Base-by-base conservation (phyloP, 768 basidiomycete genomes). In the Auriculariales sp. region DNA sequence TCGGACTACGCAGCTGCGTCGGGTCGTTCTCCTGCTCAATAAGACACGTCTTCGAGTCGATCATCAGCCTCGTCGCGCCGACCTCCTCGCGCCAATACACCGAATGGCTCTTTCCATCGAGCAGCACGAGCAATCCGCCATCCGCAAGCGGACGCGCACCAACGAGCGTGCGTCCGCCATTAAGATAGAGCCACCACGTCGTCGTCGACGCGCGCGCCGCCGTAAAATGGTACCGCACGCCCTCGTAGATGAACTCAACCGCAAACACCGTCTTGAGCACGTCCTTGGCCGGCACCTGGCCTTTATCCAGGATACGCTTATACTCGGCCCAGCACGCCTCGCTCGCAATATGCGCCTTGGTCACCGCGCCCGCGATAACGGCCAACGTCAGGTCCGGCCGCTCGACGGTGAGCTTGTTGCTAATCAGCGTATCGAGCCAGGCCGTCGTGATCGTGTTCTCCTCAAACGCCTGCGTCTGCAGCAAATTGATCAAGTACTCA, bases 11-110 rank as follows among this genome's bases (percentile, higher is more conserved):
- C 42, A 98, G 72, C 64, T 98, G 94, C 22, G 95, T 99, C 14
- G 95, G 95, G 60, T 99, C 95, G 58, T 97, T 97, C 74, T 99
- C 95, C 67, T 98, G 93, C 65, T 97, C 95, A 57, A 99, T 92
- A 68, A 97, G 73, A 64, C 93, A 95, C 14, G 95, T 99, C 74
- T 97, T 94, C 48, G 91, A 77, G 66, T 99, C 94, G 52, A 99
- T 83, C 81, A 91, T 90, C 61, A 98, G 64, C 56, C 88, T 71
- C 56, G 92, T 70, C 7, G 90, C 87, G 49, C 92, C 95, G 49
- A 98, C 95, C 69, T 99, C 95, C 64, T 97, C 95, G 49, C 90
- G 75, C 91, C 90, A 98, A 67, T 99, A 99, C 48, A 95, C 74
- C 22, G 95, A 93, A 67, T 99, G 95, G 63, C 91, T 93, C 61